Conservation (phyloP, 768 basidiomycete species). For the Suillus brevipes region DNA sequence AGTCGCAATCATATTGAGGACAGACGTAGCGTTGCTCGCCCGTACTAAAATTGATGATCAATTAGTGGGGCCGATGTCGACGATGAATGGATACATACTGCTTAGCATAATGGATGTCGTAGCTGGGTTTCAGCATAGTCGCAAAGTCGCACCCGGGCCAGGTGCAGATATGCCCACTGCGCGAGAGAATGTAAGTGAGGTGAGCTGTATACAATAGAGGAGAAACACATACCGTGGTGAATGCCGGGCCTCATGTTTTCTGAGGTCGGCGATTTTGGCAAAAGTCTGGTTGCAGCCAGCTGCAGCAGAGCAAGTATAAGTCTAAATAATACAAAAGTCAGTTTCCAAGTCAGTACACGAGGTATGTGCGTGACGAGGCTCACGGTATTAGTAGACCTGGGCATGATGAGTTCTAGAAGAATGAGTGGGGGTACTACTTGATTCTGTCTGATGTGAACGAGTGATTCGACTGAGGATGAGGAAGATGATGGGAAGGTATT, state of each 20-base stretch:
- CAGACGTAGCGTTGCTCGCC: conserved; percentile 17
- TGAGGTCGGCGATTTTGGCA: conserved; percentile 13
- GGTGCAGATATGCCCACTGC: conserved; percentile 20
- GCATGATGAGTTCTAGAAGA: not conserved
- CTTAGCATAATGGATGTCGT: conserved; percentile 17
- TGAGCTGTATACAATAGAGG: too few relatives aligned
- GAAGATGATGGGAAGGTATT: too few relatives aligned
- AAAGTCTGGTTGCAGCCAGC: conserved; percentile 9
- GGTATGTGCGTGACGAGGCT: not conserved
- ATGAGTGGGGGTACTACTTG: not conserved
- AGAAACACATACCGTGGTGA: too few relatives aligned
- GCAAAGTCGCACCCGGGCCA: conserved; percentile 15
- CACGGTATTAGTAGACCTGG: not conserved
- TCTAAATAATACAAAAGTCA: conserved; percentile 10
- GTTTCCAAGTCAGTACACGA: not conserved
- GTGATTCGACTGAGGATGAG: too few relatives aligned
- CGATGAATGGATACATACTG: conserved; percentile 16
- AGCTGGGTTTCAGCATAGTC: conserved; percentile 20
- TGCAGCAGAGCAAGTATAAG: conserved; percentile 11
- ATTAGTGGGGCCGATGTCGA: not conserved
- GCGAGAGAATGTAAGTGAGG: not conserved
- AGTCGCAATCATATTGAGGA: conserved; percentile 14
- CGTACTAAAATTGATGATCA: conserved; percentile 14
- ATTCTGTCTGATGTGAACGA: too few relatives aligned
- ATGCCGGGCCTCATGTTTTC: conserved; percentile 20